These are phyloP conservation scores for Colletotrichum tofieldiae DNA, from an alignment of 2,329 filamentous ascomycete species.

Conservation along the genomic window DNA sequence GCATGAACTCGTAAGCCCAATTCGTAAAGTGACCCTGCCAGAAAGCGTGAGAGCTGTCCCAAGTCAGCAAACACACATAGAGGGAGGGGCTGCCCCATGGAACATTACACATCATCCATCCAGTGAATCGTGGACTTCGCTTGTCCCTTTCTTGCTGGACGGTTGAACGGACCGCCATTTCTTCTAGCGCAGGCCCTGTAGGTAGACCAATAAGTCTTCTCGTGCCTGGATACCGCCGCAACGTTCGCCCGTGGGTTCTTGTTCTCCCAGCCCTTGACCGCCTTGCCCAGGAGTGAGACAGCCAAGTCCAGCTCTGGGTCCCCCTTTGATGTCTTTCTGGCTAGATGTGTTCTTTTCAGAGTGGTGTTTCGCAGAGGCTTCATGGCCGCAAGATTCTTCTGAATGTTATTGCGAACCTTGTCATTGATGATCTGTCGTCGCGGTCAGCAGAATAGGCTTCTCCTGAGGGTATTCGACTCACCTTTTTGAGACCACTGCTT, in stretches of 20 bases:
- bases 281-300: neutral
- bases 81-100: neutral
- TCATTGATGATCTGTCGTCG: neutral
- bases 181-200: constrained; percentile 36
- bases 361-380: constrained; percentile 18
- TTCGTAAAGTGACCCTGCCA: constrained; percentile 5
- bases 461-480: neutral
- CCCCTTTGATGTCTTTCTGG: neutral
- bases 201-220: constrained; percentile 25
- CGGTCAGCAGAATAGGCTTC: neutral
- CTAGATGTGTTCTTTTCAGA: neutral
- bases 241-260: neutral
- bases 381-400: neutral
- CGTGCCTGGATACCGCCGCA: neutral
- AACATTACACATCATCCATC: constrained; percentile 23
- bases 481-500: neutral
- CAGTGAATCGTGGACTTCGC: constrained; percentile 1
- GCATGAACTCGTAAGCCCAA: constrained; percentile 10
- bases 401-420: neutral
- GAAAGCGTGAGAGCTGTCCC: constrained; percentile 8
- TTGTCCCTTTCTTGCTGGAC: neutral
- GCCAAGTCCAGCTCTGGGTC: neutral
- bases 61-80: neutral
- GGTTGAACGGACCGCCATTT: neutral
- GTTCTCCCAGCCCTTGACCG: neutral